Base-by-base conservation (phyloP, 2,329 filamentous ascomycete genomes). In the Neobulgaria alba region DNA sequence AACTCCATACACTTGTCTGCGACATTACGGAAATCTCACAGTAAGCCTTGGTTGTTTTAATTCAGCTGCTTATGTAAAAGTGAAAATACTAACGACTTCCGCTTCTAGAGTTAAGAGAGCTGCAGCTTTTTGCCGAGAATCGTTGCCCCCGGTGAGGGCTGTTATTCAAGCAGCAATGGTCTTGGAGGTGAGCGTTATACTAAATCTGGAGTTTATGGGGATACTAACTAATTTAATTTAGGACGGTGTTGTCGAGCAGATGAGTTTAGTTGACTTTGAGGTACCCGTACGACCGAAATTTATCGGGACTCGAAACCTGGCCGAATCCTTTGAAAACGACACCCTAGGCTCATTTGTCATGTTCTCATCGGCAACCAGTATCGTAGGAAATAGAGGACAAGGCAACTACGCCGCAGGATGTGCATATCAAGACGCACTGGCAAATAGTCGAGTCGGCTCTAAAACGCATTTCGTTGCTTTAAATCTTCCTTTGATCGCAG, bases 341-440 rank as follows among this genome's bases (percentile, higher is more conserved):
- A 21, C 46, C 0, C 52, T 66, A n/a, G 65, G 67, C 33, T 69
- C 67, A 47, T 67, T 67, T 48, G 46, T 68, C n/a, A 41, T 62
- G 17, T 47, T 67, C 7, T 64, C 63, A 1, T 67, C 63, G 0
- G 39, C 60, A 16, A 48, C 52, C 23, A 54, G 56, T 1, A 49
- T 64, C 1, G 14, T 58, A 1, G 65, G 65, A 1, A 59, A 57
- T 10, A 49, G 44, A 0, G 57, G 57, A 1, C 63, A 67, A 34
- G 49, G 52, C 2, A 60, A 54, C 19, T 67, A 67, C 37, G 52
- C 58, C 10, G 56, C 61, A 1, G 63, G 52, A 1, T 73, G 73
- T 50, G 20, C n/a, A 7, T 35, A 19, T 19, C 18, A 18, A 10
- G 62, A 68, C 26, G 52, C 60, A 3, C 60, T 69, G 18, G 61